Conservation (phyloP, 2,329 filamentous ascomycete genomes). For the Paramyrothecium sp. region DNA sequence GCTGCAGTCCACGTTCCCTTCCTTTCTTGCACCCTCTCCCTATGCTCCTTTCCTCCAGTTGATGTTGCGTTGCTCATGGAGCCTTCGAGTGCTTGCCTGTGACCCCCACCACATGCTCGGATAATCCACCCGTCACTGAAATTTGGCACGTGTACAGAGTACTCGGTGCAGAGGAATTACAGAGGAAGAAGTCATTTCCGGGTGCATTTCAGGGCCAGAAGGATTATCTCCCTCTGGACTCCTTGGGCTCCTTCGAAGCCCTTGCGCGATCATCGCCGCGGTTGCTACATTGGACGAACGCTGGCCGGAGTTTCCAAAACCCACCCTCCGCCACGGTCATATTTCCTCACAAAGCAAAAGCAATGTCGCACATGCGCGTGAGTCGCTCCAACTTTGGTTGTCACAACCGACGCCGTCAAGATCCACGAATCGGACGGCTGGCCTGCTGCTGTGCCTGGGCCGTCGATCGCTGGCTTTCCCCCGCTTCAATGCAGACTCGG, state of each 20-base stretch:
- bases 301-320: neutral
- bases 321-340: neutral
- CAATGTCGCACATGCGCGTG: neutral
- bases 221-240: neutral
- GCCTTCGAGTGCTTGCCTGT: too few relatives aligned
- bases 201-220: neutral
- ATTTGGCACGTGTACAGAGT: too few relatives aligned
- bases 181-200: too few relatives aligned
- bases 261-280: neutral
- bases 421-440: neutral
- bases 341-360: neutral
- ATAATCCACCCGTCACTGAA: too few relatives aligned
- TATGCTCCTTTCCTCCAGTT: too few relatives aligned
- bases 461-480: neutral
- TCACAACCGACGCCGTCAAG: neutral
- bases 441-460: neutral
- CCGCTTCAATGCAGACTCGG: neutral
- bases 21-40: too few relatives aligned
- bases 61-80: too few relatives aligned
- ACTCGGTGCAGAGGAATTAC: too few relatives aligned
- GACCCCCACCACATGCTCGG: too few relatives aligned
- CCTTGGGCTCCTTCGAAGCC: neutral
- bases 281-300: neutral
- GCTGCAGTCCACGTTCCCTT: too few relatives aligned
- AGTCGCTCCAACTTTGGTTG: neutral